phyloP scores from a whole-genome alignment of 2,329 filamentous ascomycete species.

The Colletotrichum brevisporum region DNA sequence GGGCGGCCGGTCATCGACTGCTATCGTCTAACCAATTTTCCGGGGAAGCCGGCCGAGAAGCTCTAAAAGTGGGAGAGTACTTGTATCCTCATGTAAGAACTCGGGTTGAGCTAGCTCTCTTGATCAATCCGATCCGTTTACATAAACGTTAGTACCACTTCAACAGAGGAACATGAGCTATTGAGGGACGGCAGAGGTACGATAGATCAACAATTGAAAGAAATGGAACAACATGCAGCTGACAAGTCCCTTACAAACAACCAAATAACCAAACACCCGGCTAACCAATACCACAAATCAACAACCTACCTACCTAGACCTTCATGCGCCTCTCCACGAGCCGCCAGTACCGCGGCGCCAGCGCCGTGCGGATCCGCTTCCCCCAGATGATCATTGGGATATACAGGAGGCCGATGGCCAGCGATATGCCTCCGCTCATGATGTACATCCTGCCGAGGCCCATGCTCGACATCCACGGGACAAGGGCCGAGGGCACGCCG shows the following conservation, averaged over 20 bases:
- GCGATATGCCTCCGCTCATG: slow-evolving; percentile 43
- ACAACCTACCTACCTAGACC: neutral
- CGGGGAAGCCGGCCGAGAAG: slow-evolving; percentile 28
- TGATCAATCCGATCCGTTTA: too few species aligned
- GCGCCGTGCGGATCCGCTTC: slow-evolving; percentile 45
- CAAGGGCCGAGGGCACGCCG: slow-evolving; percentile 47
- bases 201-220: too few species aligned
- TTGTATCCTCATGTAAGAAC: too few species aligned
- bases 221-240: too few species aligned
- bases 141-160: too few species aligned
- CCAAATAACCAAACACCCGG: too few species aligned
- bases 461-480: slow-evolving; percentile 50
- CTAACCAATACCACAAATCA: neutral
- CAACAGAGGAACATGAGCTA: too few species aligned
- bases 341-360: slow-evolving; percentile 31
- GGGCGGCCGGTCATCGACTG: slow-evolving; percentile 43
- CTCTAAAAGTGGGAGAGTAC: slow-evolving; percentile 9
- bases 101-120: too few species aligned
- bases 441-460: slow-evolving; percentile 50
- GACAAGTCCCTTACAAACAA: too few species aligned
- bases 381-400: slow-evolving; percentile 51
- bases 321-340: slow-evolving; percentile 33
- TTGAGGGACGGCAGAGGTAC: too few species aligned
- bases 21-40: slow-evolving; percentile 45
- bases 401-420: slow-evolving; percentile 44